Percentiles rank a stretch among this genome's conserved stretches.
phyloP scores from a whole-genome alignment of 2,329 filamentous ascomycete genomes.

The Pestalotiopsis sp. region DNA sequence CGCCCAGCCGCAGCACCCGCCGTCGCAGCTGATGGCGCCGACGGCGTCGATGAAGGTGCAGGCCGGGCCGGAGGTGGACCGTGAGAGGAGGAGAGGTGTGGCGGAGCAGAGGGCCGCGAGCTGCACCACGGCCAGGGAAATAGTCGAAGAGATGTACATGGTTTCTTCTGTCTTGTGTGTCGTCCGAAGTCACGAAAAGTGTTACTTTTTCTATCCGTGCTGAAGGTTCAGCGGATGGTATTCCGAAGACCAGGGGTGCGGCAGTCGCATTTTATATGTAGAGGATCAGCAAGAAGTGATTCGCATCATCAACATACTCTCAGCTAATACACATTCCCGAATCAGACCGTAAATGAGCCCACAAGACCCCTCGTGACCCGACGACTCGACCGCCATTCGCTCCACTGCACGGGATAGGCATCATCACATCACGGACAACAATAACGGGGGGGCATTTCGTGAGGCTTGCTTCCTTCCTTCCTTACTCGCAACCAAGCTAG shows the following conservation, averaged over 20 bases:
- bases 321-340: background rate
- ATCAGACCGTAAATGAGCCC: background rate
- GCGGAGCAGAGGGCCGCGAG: background rate
- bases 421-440: background rate
- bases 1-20: slow-evolving; percentile 11
- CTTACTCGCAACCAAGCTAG: background rate
- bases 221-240: background rate
- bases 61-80: background rate
- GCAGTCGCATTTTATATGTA: background rate
- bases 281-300: background rate
- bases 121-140: background rate
- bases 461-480: background rate
- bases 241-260: background rate
- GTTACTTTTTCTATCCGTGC: background rate
- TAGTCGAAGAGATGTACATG: background rate
- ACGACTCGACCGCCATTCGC: background rate
- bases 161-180: background rate
- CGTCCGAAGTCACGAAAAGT: background rate
- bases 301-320: background rate
- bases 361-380: background rate
- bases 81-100: background rate
- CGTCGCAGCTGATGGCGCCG: slow-evolving; percentile 4
- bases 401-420: background rate
- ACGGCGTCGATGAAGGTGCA: slow-evolving; percentile 2
- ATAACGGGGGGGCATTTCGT: background rate